Conservation (phyloP, 78 protist species). For the Pigoraptor vietnamica region DNA sequence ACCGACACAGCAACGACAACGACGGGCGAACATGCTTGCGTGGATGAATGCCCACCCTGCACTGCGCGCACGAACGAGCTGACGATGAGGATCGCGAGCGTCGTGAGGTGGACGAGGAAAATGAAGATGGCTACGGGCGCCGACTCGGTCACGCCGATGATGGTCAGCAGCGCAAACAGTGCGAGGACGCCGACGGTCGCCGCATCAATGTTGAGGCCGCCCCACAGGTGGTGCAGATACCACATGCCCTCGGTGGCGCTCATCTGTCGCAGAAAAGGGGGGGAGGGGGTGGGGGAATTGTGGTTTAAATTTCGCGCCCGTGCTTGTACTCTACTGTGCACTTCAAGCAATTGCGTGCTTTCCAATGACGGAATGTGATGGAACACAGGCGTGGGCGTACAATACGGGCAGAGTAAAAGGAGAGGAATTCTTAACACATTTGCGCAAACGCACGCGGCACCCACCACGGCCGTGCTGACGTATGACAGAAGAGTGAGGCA, state of each 20-base stretch:
- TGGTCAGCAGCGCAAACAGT: conserved; percentile 40
- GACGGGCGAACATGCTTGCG: too few relatives aligned
- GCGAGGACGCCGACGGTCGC: conserved; percentile 41
- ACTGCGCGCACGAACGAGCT: conserved; percentile 4
- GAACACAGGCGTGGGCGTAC: too few relatives aligned
- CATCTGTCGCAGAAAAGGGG: not conserved
- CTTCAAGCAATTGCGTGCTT: too few relatives aligned
- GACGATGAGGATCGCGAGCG: conserved; percentile 43
- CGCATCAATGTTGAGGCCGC: conserved; percentile 3
- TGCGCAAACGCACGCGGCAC: too few relatives aligned
- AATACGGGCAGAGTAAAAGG: too few relatives aligned
- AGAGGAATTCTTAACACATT: too few relatives aligned
- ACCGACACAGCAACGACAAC: too few relatives aligned
- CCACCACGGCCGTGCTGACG: conserved; percentile 63
- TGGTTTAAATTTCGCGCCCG: too few relatives aligned
- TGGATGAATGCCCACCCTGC: too few relatives aligned
- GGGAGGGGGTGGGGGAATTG: not conserved
- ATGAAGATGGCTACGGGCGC: conserved; percentile 64
- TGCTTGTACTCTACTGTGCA: too few relatives aligned
- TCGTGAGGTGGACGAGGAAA: conserved; percentile 54
- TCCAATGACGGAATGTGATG: too few relatives aligned
- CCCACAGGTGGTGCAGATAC: conserved; percentile 31
- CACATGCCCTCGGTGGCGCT: conserved; percentile 23
- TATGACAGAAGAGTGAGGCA: conserved; percentile 73
- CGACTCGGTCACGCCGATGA: conserved; percentile 57